Conservation (phyloP, 441 rosid genomes). For the Pelargonium cotyledonis region DNA sequence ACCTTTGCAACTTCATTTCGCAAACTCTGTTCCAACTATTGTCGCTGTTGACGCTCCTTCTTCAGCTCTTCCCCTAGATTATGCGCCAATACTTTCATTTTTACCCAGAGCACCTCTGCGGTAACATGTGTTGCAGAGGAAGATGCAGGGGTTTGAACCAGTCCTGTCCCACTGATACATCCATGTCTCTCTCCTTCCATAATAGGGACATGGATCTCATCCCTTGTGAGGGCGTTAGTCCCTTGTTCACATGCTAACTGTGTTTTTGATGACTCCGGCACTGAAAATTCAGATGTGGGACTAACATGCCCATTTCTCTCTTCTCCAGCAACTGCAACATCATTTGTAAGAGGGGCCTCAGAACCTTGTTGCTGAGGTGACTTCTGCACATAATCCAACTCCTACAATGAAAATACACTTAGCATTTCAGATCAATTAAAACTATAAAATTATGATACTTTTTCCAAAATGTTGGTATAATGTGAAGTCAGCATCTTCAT, state of each 20-base stretch:
- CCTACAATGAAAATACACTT: too few relatives aligned
- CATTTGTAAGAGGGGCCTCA: too few relatives aligned
- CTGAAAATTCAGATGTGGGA: background rate
- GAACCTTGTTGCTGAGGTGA: too few relatives aligned
- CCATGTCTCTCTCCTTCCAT: background rate
- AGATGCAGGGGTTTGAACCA: background rate
- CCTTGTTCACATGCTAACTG: background rate
- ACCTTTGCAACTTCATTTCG: too few relatives aligned
- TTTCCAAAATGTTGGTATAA: too few relatives aligned
- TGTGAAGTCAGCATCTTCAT: too few relatives aligned
- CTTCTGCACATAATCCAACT: too few relatives aligned
- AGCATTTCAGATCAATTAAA: too few relatives aligned
- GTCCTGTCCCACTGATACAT: background rate
- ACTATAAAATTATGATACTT: too few relatives aligned
- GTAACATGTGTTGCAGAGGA: too few relatives aligned
- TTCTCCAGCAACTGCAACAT: background rate
- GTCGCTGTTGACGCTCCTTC: background rate
- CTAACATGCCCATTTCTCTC: background rate
- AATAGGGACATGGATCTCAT: background rate
- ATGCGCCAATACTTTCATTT: background rate
- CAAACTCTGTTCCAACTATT: background rate
- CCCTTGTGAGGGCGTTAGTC: background rate
- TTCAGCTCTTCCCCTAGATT: background rate
- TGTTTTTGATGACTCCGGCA: background rate
- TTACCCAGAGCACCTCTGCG: background rate